A percentile compares a stretch with the other conserved stretches of the same genome.
phyloP scores from a whole-genome alignment of 257 asterid species.

The Avicennia marina region DNA sequence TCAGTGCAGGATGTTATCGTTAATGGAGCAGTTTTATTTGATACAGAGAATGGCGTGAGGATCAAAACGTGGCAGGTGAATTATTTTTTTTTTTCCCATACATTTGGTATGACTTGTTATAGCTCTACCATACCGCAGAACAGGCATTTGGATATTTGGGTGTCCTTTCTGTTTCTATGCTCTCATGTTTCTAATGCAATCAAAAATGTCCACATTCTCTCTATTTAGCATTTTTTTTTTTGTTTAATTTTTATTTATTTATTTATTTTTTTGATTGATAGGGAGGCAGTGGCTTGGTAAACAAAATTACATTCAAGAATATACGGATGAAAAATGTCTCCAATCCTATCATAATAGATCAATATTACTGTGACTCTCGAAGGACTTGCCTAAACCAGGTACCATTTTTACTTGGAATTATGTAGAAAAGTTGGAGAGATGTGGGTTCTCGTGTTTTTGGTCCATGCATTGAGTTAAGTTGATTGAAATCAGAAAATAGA shows the following conservation, averaged over 20 bases:
- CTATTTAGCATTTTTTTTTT: neutral
- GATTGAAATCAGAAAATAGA: no score
- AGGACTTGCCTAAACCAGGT: conserved; percentile 72
- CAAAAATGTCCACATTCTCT: neutral
- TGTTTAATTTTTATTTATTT: no score
- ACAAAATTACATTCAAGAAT: conserved; percentile 56
- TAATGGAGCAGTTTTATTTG: conserved; percentile 39
- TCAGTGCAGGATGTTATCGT: conserved; percentile 56
- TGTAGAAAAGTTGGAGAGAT: no score
- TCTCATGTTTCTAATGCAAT: no score
- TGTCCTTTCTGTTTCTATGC: no score
- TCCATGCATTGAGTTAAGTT: no score
- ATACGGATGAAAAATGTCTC: conserved; percentile 74
- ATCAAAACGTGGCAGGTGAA: conserved; percentile 96
- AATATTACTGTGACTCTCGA: conserved; percentile 71
- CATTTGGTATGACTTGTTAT: no score
- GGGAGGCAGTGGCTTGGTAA: conserved; percentile 87
- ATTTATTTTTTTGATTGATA: conserved; percentile 7
- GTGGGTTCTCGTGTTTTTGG: no score
- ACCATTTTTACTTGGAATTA: neutral
- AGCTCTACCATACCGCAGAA: no score
- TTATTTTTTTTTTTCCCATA: neutral
- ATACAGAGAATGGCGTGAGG: conserved; percentile 69
- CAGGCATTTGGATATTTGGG: no score
- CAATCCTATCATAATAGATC: conserved; percentile 81